Evolutionary conservation across 768 basidiomycete species (phyloP).

Genomic region (Pisolithus orientalis): DNA sequence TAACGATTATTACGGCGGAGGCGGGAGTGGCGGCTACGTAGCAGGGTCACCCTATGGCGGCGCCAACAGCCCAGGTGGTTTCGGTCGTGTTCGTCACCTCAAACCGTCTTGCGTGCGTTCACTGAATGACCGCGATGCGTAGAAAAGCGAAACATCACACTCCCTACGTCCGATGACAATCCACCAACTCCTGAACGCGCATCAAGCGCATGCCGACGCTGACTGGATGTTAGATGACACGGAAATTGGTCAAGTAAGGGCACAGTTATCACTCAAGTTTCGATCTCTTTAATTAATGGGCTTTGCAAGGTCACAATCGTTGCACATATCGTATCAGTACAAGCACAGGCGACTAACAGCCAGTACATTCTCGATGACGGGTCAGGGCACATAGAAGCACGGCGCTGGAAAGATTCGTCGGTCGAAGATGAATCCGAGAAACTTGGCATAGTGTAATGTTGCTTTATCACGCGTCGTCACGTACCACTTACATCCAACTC

Average conservation of each 20-base stretch:
- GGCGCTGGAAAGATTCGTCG: slow-evolving; percentile 75
- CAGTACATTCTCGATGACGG: slow-evolving; percentile 84
- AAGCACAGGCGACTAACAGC: slow-evolving; percentile 72
- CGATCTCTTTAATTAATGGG: slow-evolving; percentile 1
- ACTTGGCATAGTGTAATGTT: slow-evolving; percentile 40
- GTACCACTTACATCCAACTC: not conserved
- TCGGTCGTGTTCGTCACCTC: slow-evolving; percentile 31
- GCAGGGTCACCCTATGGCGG: slow-evolving; percentile 56
- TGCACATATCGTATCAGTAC: slow-evolving; percentile 63
- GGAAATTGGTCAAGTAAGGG: slow-evolving; percentile 72
- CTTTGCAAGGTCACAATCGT: slow-evolving; percentile 59
- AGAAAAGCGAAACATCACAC: slow-evolving; percentile 35
- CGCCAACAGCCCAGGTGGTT: slow-evolving; percentile 55
- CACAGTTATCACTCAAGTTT: not conserved
- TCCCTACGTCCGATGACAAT: slow-evolving; percentile 72
- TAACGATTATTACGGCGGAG: slow-evolving; percentile 38
- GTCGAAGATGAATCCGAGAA: slow-evolving; percentile 48
- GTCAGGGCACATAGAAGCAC: slow-evolving; percentile 68
- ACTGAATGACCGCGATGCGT: not conserved
- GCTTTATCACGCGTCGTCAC: not conserved
- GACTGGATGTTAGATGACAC: slow-evolving; percentile 81
- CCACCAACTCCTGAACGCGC: slow-evolving; percentile 66
- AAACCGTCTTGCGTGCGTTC: not conserved
- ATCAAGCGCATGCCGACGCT: slow-evolving; percentile 82
- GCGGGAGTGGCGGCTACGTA: slow-evolving; percentile 51